These are phyloP conservation scores for Cytospora mali DNA, from an alignment of 2,329 filamentous ascomycete genomes.

Conservation along the genomic window DNA sequence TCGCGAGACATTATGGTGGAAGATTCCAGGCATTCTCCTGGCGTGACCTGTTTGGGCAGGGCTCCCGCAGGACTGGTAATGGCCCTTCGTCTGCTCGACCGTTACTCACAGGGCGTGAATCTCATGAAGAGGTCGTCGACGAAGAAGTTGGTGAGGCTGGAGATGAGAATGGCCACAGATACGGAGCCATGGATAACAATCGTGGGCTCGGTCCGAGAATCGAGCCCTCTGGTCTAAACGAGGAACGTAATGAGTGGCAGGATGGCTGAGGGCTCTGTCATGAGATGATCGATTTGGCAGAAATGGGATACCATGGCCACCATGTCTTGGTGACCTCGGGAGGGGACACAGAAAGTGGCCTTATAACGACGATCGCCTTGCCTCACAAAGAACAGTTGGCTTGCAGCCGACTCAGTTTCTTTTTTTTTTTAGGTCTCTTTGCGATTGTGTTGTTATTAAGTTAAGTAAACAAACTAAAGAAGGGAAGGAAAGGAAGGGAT, in stretches of 20 bases:
- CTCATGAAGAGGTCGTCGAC: conserved; percentile 20
- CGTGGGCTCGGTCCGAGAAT: conserved; percentile 8
- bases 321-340: no score
- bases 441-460: no score
- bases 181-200: conserved; percentile 14
- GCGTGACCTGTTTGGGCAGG: conserved; percentile 1
- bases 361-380: no score
- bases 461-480: no score
- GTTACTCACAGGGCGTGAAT: conserved; percentile 12
- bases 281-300: neutral
- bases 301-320: neutral
- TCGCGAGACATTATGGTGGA: conserved; percentile 9
- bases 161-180: conserved; percentile 5
- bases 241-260: conserved; percentile 19
- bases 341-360: no score
- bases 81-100: conserved; percentile 11
- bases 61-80: neutral
- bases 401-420: no score
- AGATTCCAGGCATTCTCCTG: conserved; percentile 2
- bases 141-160: conserved; percentile 10
- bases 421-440: no score
- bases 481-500: no score
- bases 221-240: conserved; percentile 17
- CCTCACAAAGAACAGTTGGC: no score
- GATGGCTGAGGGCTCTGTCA: conserved; percentile 5